Evolutionary conservation across 2,329 filamentous ascomycete species (phyloP).

Genomic region (Botrytis cinerea): DNA sequence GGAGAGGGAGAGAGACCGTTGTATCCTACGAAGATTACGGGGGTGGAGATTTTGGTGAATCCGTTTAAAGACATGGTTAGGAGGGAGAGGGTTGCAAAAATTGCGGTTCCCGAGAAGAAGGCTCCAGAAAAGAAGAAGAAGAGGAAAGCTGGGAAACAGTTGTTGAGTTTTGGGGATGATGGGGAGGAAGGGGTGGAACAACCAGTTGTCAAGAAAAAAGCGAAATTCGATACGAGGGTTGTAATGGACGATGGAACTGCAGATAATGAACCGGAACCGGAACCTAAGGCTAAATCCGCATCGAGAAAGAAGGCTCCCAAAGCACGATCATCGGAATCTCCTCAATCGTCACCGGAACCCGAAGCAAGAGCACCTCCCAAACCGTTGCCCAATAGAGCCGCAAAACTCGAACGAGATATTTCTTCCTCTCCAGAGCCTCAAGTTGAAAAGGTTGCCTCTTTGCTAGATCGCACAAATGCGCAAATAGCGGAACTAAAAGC

Average conservation of each 20-base stretch:
- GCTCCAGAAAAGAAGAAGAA: constrained; percentile 61
- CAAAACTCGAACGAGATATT: constrained; percentile 41
- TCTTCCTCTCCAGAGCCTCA: constrained; percentile 45
- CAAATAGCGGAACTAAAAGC: constrained; percentile 80
- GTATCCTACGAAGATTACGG: constrained; percentile 79
- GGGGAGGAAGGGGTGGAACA: constrained; percentile 54
- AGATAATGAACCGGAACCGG: constrained; percentile 40
- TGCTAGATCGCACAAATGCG: constrained; percentile 71
- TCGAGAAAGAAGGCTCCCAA: constrained; percentile 40
- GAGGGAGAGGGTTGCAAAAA: constrained; percentile 59
- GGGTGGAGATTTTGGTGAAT: constrained; percentile 75
- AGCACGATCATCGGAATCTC: constrained; percentile 42
- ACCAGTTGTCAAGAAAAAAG: constrained; percentile 67
- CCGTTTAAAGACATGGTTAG: constrained; percentile 81
- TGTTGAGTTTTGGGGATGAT: constrained; percentile 77
- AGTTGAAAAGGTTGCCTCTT: constrained; percentile 44
- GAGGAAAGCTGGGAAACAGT: constrained; percentile 72
- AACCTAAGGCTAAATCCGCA: constrained; percentile 36
- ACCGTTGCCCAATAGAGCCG: constrained; percentile 36
- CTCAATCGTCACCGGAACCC: constrained; percentile 45
- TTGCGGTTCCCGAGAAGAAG: constrained; percentile 48
- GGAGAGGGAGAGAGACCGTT: constrained; percentile 81
- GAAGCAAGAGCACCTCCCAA: constrained; percentile 36
- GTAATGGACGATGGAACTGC: constrained; percentile 59
- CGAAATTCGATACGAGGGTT: constrained; percentile 76